These are phyloP conservation scores for Erysimum cheiri DNA, from an alignment of 441 rosid species.

Conservation along the genomic window DNA sequence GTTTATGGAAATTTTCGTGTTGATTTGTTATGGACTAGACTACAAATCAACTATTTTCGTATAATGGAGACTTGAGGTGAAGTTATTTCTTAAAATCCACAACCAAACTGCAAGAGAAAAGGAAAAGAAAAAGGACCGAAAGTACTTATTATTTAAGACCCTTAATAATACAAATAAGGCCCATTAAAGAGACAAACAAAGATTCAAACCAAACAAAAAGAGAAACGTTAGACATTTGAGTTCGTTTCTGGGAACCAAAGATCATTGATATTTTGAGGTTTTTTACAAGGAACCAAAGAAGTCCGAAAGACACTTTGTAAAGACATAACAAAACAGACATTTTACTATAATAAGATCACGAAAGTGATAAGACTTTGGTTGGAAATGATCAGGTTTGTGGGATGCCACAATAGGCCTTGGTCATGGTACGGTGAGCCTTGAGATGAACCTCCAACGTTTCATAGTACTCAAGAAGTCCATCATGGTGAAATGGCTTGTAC, in stretches of 20 bases:
- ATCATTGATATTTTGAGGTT: neutral
- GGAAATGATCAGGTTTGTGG: conserved; percentile 9
- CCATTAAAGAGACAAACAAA: neutral
- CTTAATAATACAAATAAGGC: neutral
- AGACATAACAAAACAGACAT: conserved; percentile 3
- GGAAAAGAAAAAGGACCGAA: neutral
- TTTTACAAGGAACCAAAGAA: conserved; percentile 14
- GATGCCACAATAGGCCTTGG: conserved; percentile 62
- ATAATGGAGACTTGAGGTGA: neutral
- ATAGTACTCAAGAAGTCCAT: conserved; percentile 54
- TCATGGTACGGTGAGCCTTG: conserved; percentile 51
- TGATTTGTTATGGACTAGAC: conserved; percentile 16
- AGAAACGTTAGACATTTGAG: neutral
- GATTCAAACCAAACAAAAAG: neutral
- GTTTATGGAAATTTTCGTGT: conserved; percentile 27
- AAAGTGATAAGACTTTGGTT: conserved; percentile 13
- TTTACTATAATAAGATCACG: neutral
- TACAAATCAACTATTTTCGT: conserved; percentile 12
- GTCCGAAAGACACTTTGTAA: neutral
- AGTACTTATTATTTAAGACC: neutral
- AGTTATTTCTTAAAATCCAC: neutral
- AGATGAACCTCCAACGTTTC: conserved; percentile 38
- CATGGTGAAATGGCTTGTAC: conserved; percentile 64
- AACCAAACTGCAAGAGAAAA: neutral
- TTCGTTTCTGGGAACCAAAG: neutral